These are phyloP conservation scores for Rubia balearica DNA, from an alignment of 305 asterid genomes.

Conservation along the genomic window DNA sequence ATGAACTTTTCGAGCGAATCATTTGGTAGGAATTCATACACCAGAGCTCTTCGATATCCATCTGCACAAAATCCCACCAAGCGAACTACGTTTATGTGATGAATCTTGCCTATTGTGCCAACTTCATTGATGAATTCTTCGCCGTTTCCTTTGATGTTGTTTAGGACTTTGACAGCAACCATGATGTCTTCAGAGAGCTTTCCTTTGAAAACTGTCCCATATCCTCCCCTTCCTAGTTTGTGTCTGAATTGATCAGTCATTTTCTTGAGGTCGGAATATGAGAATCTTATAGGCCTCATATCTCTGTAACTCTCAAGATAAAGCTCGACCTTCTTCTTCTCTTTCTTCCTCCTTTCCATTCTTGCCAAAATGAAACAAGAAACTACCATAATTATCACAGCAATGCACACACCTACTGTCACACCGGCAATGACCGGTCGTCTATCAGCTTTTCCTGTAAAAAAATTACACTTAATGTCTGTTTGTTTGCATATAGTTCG, in stretches of 20 bases:
- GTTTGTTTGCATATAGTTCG: not conserved
- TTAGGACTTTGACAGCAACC: constrained; percentile 27
- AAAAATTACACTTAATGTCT: not conserved
- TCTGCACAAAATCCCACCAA: constrained; percentile 47
- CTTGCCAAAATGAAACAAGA: constrained; percentile 4
- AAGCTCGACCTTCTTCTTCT: constrained; percentile 23
- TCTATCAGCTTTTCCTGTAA: constrained; percentile 23
- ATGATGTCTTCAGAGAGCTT: constrained; percentile 34
- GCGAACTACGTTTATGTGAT: constrained; percentile 41
- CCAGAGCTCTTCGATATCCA: constrained; percentile 34
- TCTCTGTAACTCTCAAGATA: constrained; percentile 26
- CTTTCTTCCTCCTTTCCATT: constrained; percentile 12
- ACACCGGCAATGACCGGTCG: constrained; percentile 22
- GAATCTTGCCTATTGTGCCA: constrained; percentile 44
- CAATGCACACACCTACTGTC: constrained; percentile 6
- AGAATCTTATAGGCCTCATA: constrained; percentile 37
- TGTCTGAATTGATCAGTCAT: constrained; percentile 38
- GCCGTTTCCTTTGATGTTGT: constrained; percentile 38
- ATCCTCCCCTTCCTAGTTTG: constrained; percentile 61
- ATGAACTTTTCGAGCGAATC: constrained; percentile 37
- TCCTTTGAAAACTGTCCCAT: constrained; percentile 49
- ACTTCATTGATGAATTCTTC: constrained; percentile 52
- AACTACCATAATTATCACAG: not conserved
- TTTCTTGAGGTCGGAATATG: constrained; percentile 40
- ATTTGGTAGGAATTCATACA: constrained; percentile 38